A percentile compares a stretch with the other conserved stretches of the same genome.
Evolutionary conservation across 176 grass and related monocot species (phyloP).

Genomic region (Paspalum notatum): DNA sequence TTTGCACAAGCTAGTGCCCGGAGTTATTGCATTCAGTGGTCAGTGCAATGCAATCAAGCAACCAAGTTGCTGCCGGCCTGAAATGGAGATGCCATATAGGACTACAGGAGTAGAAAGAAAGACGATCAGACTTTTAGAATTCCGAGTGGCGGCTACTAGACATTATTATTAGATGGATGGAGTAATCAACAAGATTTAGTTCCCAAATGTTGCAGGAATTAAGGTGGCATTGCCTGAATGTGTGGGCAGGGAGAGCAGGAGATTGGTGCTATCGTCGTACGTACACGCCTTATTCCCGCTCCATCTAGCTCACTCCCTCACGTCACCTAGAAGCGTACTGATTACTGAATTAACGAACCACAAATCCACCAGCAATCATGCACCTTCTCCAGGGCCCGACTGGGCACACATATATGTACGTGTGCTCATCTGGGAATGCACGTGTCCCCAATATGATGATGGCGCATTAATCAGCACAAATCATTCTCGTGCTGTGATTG

Average conservation of each 20-base stretch:
- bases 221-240: background rate
- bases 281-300: background rate
- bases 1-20: no score
- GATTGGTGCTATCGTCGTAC: conserved; percentile 25
- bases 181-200: no score
- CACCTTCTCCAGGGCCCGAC: background rate
- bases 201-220: no score
- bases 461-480: background rate
- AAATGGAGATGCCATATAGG: no score
- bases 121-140: no score
- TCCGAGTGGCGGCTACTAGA: no score
- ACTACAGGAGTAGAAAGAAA: no score
- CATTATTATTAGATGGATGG: no score
- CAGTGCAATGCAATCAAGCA: no score
- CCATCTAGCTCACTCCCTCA: conserved; percentile 1
- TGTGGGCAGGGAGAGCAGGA: conserved; percentile 1
- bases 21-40: no score
- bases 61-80: no score
- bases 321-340: background rate
- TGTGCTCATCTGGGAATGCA: background rate
- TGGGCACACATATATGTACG: background rate
- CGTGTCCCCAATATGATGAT: conserved; percentile 12
- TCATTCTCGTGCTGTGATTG: background rate
- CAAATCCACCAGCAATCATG: conserved; percentile 19
- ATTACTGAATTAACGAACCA: background rate